These are phyloP conservation scores for Arabidopsis arenosa DNA, from an alignment of 345 rosid species.

Conservation along the genomic window DNA sequence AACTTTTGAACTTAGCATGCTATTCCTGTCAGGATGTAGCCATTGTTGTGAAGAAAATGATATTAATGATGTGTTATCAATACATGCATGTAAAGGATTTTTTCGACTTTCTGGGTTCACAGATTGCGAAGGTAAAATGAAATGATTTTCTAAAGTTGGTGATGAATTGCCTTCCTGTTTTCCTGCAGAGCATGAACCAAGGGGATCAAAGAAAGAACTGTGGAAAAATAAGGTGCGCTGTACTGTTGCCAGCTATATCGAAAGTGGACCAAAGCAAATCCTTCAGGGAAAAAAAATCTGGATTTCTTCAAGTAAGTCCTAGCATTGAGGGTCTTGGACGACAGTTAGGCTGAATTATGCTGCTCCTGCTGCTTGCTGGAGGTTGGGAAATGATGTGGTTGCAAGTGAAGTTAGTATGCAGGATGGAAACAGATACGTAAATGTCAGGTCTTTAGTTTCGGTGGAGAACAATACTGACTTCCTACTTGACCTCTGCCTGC, in stretches of 20 bases:
- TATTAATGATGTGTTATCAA: background rate
- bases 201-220: slow-evolving; percentile 48
- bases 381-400: slow-evolving; percentile 85
- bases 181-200: slow-evolving; percentile 54
- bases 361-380: slow-evolving; percentile 98
- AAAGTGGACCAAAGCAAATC: slow-evolving; percentile 54
- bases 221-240: slow-evolving; percentile 79
- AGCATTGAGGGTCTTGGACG: slow-evolving; percentile 90
- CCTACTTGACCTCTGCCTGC: slow-evolving; percentile 71
- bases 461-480: slow-evolving; percentile 72
- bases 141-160: slow-evolving; percentile 17
- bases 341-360: slow-evolving; percentile 92
- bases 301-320: slow-evolving; percentile 94
- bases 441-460: slow-evolving; percentile 86
- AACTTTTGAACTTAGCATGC: slow-evolving; percentile 17
- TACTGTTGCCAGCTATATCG: slow-evolving; percentile 61
- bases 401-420: slow-evolving; percentile 91
- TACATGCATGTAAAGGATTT: slow-evolving; percentile 25
- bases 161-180: slow-evolving; percentile 31
- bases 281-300: slow-evolving; percentile 57
- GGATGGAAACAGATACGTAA: slow-evolving; percentile 83
- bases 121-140: slow-evolving; percentile 5
- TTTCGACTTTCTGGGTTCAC: slow-evolving; percentile 7
- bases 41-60: slow-evolving; percentile 16
- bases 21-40: slow-evolving; percentile 12